phyloP scores from a whole-genome alignment of 148 eudicot genomes.

The Spergularia bocconei region DNA sequence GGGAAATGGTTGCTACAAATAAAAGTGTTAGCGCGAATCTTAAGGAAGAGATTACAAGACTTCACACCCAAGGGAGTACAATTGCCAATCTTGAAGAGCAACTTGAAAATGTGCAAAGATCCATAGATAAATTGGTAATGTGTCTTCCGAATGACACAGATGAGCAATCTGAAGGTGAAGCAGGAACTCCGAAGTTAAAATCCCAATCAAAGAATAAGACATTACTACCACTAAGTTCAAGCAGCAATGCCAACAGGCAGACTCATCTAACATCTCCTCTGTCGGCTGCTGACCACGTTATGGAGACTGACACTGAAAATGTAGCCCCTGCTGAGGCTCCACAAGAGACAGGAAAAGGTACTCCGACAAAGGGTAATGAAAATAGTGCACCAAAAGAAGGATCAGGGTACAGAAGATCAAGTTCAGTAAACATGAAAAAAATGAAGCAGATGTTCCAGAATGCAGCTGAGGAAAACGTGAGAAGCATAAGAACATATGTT shows the following conservation, averaged over 20 bases:
- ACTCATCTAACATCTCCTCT: constrained; percentile 61
- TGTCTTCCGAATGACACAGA: constrained; percentile 64
- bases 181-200: constrained; percentile 40
- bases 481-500: constrained; percentile 82
- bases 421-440: constrained; percentile 93
- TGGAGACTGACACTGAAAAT: constrained; percentile 63
- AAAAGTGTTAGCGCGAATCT: constrained; percentile 87
- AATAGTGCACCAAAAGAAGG: constrained; percentile 58
- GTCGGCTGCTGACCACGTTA: constrained; percentile 61
- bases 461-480: constrained; percentile 92
- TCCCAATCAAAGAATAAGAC: constrained; percentile 70
- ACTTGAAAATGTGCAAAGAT: constrained; percentile 86
- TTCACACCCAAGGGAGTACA: constrained; percentile 85
- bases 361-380: constrained; percentile 58
- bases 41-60: constrained; percentile 92
- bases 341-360: constrained; percentile 50
- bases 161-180: constrained; percentile 23
- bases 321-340: constrained; percentile 37
- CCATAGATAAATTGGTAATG: constrained; percentile 86
- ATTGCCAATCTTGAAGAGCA: constrained; percentile 91
- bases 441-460: constrained; percentile 93
- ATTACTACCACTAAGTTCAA: constrained; percentile 67
- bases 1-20: constrained; percentile 48
- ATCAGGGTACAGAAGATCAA: constrained; percentile 52
- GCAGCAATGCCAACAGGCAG: constrained; percentile 53